phyloP scores from a whole-genome alignment of 345 rosid species.

The Citrus australasica region DNA sequence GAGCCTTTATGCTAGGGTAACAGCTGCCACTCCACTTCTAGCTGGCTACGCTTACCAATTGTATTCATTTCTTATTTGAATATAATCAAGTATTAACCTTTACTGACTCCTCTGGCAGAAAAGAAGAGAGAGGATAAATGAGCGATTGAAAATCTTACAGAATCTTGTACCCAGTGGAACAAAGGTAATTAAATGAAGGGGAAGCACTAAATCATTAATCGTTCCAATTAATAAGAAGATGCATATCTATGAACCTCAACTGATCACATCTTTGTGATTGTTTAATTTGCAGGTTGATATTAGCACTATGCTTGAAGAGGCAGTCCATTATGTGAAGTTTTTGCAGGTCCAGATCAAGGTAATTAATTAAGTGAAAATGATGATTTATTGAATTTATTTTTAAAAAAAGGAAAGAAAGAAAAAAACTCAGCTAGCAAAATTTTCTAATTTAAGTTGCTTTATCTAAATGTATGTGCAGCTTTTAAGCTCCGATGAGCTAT shows the following conservation, averaged over 20 bases:
- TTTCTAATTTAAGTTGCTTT: not conserved
- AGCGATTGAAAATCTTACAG: conserved; percentile 71
- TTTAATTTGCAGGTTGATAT: conserved; percentile 49
- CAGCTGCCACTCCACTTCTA: no score
- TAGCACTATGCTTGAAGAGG: conserved; percentile 97
- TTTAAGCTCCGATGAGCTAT: conserved; percentile 88
- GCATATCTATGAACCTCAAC: not conserved
- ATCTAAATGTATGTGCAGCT: conserved; percentile 40
- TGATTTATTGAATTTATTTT: not conserved
- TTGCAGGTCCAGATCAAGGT: conserved; percentile 93
- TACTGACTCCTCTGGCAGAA: conserved; percentile 39
- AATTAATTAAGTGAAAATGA: not conserved
- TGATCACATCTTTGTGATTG: not conserved
- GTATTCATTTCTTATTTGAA: no score
- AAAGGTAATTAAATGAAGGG: conserved; percentile 34
- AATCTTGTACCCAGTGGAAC: conserved; percentile 92
- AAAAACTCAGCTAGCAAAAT: no score
- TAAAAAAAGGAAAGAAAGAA: no score
- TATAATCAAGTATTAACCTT: no score
- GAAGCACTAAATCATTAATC: not conserved
- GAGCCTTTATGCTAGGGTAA: conserved; percentile 92
- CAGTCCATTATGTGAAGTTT: conserved; percentile 84
- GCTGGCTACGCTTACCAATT: no score
- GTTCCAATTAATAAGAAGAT: not conserved
- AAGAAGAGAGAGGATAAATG: conserved; percentile 86